Base-by-base conservation (phyloP, 208 protist species). In the Plasmodiophora brassicae region DNA sequence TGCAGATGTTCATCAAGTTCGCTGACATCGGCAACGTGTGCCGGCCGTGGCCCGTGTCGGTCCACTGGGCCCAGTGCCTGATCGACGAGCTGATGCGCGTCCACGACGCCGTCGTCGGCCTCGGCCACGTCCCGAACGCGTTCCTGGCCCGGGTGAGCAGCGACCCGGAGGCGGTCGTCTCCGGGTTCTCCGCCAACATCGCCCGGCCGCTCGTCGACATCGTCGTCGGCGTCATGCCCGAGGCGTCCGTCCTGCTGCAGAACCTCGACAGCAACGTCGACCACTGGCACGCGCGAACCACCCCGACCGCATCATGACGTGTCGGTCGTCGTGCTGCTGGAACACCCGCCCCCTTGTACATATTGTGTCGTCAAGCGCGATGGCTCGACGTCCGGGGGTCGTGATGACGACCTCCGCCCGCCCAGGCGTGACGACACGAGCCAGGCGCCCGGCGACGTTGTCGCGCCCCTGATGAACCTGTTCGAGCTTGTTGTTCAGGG, bases 71-170 rank as follows among this genome's bases (percentile, higher is more conserved):
- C 5, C 65, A 78, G 65, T 44, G n/a, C 14, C n/a, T 78, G 41
- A 78, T 78, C n/a, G 65, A 78, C 41, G 65, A 78, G n/a, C 65
- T 78, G 14, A 78, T 78, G 65, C 5, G 65, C 10, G 65, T 78
- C 41, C 65, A 78, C n/a, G 65, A 78, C 41, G 32, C 65, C 32
- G 65, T 78, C 14, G 5, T 78, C n/a, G 65, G 65, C 41, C 65
- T 78, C 5, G 65, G 65, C 65, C 65, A 78, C 65, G n/a, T 78
- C n/a, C 65, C 65, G 20, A 78, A 78, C n/a, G 41, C 32, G 10
- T 78, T 78, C n/a, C 65, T 78, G 32, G 41, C 14, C 65, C 32
- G 65, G 32, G n/a, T 78, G 10, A 38, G 32, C 41, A 44, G 32
- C 41, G 65, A 78, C 32, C 65, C 65, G 32, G 65, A 78, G 14